Percentiles rank a stretch among this genome's conserved stretches.
phyloP scores from a whole-genome alignment of 2,329 filamentous ascomycete species.

The Pleomassaria siparia region DNA sequence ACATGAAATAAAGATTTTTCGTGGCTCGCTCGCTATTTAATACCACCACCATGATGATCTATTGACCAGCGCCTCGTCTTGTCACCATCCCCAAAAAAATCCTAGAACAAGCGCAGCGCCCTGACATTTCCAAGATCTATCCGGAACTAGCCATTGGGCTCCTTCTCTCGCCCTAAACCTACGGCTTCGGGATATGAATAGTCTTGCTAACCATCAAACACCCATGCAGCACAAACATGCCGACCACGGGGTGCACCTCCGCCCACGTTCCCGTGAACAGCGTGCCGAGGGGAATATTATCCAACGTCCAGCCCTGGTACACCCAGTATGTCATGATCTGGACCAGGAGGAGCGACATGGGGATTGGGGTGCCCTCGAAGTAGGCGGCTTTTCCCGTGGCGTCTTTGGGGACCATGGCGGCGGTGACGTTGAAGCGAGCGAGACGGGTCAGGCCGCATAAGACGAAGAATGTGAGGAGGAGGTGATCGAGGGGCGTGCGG shows the following conservation, averaged over 20 bases:
- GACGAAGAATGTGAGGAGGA: conserved; percentile 84
- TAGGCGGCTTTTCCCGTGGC: conserved; percentile 87
- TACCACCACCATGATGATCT: too few species aligned
- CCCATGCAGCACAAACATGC: conserved; percentile 83
- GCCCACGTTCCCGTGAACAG: conserved; percentile 66
- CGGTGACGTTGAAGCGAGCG: conserved; percentile 97
- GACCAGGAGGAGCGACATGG: conserved; percentile 80
- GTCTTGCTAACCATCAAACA: conserved; percentile 95
- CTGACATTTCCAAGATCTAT: neutral
- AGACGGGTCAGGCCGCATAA: conserved; percentile 91
- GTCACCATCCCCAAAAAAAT: too few species aligned
- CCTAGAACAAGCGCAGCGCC: too few species aligned
- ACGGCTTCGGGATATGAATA: conserved; percentile 89
- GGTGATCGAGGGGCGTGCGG: conserved; percentile 79
- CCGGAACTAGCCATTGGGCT: neutral
- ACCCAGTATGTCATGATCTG: conserved; percentile 89
- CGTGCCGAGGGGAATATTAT: conserved; percentile 75
- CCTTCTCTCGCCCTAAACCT: conserved; percentile 4
- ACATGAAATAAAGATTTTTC: too few species aligned
- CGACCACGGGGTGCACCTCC: conserved; percentile 82
- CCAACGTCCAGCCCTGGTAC: conserved; percentile 74
- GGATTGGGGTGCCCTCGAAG: conserved; percentile 96
- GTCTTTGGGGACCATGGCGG: conserved; percentile 86
- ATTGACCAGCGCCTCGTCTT: too few species aligned
- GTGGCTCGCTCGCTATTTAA: too few species aligned